Evolutionary conservation across 306 rosid species (phyloP), one percentile per base, ranked within the genome.

Genomic region (Cyamopsis tetragonoloba): DNA sequence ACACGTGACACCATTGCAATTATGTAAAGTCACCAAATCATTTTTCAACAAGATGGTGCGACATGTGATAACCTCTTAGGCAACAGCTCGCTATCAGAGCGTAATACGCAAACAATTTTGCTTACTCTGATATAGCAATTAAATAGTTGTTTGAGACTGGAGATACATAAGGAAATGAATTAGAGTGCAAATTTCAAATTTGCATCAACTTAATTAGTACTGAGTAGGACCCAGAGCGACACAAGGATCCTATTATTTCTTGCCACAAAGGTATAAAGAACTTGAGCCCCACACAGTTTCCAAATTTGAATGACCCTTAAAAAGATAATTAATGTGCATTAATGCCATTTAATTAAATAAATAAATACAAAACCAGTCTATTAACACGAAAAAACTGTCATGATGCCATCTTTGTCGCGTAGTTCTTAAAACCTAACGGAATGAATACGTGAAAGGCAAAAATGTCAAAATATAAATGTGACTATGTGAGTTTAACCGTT

Each of bases 61-160:
- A 27, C 43, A 72, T 18, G 54, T 7, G 62, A 48, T 35, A 7
- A 61, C 54, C 54, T 35, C 34, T 60, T 27, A 13, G 32, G 28
- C 58, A 44, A 56, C 32, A 54, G 19, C 62, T 61, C 70, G 5
- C 18, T 57, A 41, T 62, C 53, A 72, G 70, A 61, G 62, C 49
- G 12, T 38, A 27, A 37, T 34, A 47, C 8, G 61, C 10, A 70
- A 60, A 70, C 30, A 34, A 59, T 7, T 32, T 7, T 46, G 34
- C 39, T 24, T 24, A 46, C 20, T 46, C 32, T 13, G 19, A 58
- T 46, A 46, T 58, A 30, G 50, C 32, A 71, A 71, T 71, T 41
- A 42, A 70, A 24, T 46, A 23, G 60, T n/a, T 46, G 68, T 30
- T 46, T 59, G 61, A n/a, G n/a, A 23, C 7, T 72, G 38, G 18